These are phyloP conservation scores for Fusarium chuoi DNA, from an alignment of 2,329 filamentous ascomycete genomes.

Conservation along the genomic window DNA sequence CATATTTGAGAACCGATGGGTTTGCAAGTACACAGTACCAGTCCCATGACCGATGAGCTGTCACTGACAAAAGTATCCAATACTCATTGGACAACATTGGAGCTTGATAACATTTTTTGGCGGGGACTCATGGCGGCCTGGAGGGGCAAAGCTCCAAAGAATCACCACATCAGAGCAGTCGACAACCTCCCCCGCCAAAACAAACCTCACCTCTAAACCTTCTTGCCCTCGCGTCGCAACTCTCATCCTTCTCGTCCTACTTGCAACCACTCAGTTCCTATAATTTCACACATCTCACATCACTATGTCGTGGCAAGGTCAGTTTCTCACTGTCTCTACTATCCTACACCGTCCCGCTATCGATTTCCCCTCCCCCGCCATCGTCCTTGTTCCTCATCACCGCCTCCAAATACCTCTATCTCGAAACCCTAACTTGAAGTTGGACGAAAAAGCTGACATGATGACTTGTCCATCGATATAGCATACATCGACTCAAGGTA, in stretches of 20 bases:
- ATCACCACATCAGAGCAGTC: constrained; percentile 35
- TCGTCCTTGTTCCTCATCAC: constrained; percentile 33
- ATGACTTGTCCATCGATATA: constrained; percentile 40
- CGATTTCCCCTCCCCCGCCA: constrained; percentile 30
- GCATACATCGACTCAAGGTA: constrained; percentile 65
- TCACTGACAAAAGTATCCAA: constrained; percentile 18
- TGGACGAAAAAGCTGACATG: constrained; percentile 27
- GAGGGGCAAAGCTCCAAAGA: constrained; percentile 40
- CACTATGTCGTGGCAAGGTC: constrained; percentile 82
- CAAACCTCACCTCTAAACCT: constrained; percentile 30
- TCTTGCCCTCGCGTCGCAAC: constrained; percentile 37
- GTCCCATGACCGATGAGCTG: not conserved
- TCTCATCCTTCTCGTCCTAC: constrained; percentile 14
- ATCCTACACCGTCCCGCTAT: constrained; percentile 4
- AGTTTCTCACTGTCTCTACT: constrained; percentile 36
- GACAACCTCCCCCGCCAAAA: constrained; percentile 36
- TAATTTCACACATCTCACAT: constrained; percentile 28
- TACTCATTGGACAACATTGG: constrained; percentile 26
- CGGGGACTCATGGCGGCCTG: constrained; percentile 33
- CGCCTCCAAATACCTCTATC: constrained; percentile 45
- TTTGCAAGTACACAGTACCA: constrained; percentile 22
- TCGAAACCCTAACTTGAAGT: constrained; percentile 4
- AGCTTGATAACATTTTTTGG: constrained; percentile 34
- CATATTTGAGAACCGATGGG: constrained; percentile 17
- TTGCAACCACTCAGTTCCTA: constrained; percentile 6